Base-by-base conservation (phyloP, 2,329 filamentous ascomycete genomes). In the Microdochium trichocladiopsis region DNA sequence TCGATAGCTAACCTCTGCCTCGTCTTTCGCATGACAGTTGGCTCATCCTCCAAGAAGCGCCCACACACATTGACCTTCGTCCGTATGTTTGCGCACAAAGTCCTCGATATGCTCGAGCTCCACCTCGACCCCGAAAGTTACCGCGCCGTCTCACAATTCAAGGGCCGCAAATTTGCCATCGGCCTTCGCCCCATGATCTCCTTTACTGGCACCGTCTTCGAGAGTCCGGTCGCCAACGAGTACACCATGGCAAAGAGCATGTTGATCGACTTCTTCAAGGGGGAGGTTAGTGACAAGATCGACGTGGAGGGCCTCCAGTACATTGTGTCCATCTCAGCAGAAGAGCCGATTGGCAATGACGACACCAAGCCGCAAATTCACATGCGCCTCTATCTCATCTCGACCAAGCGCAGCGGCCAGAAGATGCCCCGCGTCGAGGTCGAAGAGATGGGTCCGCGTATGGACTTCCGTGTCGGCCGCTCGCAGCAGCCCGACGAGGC, bases 231-330 rank as follows among this genome's bases (percentile, higher is more conserved):
- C 9, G 72, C 83, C 50, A 86, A 89, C 62, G 84, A 87, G 63
- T 96, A 92, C 69, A 91, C 87, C 2, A 81, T 93, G 60, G 84
- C 92, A 51, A 96, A 95, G 78, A 90, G 82, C 67, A 77, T 97
- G 66, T 80, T 99, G 55, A 73, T 90, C 55, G 94, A 99, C 72
- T 85, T 97, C 65, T 97, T 99, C 79, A 87, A 87, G 68, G 92
- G 91, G 47, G 86, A 90, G 61, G 73, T 77, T 5, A 79, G 85
- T 14, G 80, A 86, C 65, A 90, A 89, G 73, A 86, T 99, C 53
- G 94, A 99, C 71, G 93, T 97, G 51, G 91, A 96, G 71, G 94
- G 94, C 21, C 73, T 99, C 64, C 92, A 95, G 71, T 96, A 95
- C 73, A 80, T 96, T 60, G 80, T 99, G 55, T 87, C 86, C 63